Evolutionary conservation across 2,329 filamentous ascomycete genomes (phyloP).

Genomic region (Aureobasidium mangrovei): DNA sequence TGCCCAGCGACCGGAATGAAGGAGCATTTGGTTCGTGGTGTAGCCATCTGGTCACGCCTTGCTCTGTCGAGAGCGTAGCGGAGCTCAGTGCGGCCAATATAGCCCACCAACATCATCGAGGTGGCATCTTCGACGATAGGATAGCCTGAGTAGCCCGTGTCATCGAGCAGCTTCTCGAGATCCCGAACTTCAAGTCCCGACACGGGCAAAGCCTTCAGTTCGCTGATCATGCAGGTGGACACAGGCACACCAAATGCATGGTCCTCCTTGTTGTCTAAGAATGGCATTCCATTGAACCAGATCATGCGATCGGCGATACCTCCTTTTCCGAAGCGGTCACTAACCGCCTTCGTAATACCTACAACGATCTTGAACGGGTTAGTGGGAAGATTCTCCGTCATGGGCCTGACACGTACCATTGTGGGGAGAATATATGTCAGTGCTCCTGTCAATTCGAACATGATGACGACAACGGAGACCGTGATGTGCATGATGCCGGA

Average conservation of each 20-base stretch:
- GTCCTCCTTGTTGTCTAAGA: conserved; percentile 94
- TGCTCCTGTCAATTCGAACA: conserved; percentile 98
- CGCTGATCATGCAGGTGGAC: conserved; percentile 68
- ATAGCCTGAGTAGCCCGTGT: conserved; percentile 84
- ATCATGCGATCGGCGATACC: conserved; percentile 98
- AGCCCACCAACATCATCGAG: conserved; percentile 70
- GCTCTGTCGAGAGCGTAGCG: conserved; percentile 81
- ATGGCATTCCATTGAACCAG: conserved; percentile 96
- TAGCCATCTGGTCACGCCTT: conserved; percentile 58
- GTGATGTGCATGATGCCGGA: conserved; percentile 98
- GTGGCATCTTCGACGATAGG: conserved; percentile 71
- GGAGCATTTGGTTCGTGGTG: conserved; percentile 59
- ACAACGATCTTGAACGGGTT: conserved; percentile 62
- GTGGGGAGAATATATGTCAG: conserved; percentile 94
- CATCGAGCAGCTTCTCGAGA: conserved; percentile 64
- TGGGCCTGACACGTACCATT: conserved; percentile 50
- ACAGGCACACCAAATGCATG: conserved; percentile 94
- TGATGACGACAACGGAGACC: conserved; percentile 93
- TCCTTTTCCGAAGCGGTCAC: conserved; percentile 85
- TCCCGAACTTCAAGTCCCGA: conserved; percentile 66
- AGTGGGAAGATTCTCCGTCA: background rate
- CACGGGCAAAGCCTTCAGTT: conserved; percentile 64
- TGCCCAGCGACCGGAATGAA: conserved; percentile 40
- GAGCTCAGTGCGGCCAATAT: conserved; percentile 86
- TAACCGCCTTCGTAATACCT: conserved; percentile 88